Evolutionary conservation across 192 early-diverging fungal genomes (phyloP), one percentile per base, ranked within the genome.

Genomic region (Obelidium mucronatum): DNA sequence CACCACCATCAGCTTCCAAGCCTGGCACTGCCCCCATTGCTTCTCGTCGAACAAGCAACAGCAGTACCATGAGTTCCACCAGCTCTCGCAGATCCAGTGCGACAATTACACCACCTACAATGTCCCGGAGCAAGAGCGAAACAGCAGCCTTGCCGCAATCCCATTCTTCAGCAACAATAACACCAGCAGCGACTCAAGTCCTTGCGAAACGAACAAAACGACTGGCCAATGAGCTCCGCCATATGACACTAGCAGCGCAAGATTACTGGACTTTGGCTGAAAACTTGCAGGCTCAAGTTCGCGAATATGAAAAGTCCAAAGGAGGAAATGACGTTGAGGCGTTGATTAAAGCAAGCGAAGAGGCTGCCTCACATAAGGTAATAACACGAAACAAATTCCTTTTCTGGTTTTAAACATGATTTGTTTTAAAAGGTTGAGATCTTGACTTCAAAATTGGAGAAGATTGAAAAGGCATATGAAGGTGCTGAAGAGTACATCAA

Each of bases 401-500:
- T 52, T 15, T 26, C 13, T 60, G 8, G 33, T n/a, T 22, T 60
- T 31, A 60, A 33, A 40, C 51, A 8, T 33, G 36, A 19, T 66
- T 42, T 53, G 22, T 2, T 67, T 0, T 53, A 60, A 24, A 5
- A 72, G 54, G 37, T 72, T 72, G 55, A 74, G 26, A 33, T 74
- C 5, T 48, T 74, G 55, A 42, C 58, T 4, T 6, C 36, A 8
- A 74, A 74, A 22, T 30, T 74, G 33, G 72, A 48, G 17, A 40
- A 62, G 33, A 59, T 74, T 42, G 72, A 74, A 33, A 40, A 24
- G 31, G 60, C 56, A 11, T 74, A 74, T 62, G 59, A 62, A 44
- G 60, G 72, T 13, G 72, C 72, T 26, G 72, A 74, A 33, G 72
- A 74, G 55, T 74, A 74, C 30, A 74, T 74, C 2, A 62, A 35